Conservation (phyloP, 352 stramenopile species). For the Thraustotheca clavata region DNA sequence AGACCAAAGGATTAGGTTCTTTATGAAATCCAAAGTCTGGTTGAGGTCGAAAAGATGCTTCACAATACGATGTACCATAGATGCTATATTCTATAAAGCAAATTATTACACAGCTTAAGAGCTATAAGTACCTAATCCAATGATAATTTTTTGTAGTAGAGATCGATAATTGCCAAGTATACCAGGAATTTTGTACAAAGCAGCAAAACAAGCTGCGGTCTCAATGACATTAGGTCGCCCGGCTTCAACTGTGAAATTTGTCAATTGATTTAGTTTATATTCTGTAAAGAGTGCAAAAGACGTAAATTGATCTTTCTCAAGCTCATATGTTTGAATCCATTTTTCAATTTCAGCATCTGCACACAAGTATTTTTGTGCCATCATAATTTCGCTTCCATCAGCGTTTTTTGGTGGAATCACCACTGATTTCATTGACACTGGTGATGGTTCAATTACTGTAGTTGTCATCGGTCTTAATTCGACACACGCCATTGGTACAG, state of each 20-base stretch:
- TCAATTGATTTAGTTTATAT: conserved; percentile 69
- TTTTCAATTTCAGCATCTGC: conserved; percentile 29
- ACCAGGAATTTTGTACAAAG: conserved; percentile 66
- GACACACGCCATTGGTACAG: neutral
- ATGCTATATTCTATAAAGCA: conserved; percentile 7
- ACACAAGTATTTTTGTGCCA: conserved; percentile 12
- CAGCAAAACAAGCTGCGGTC: conserved; percentile 62
- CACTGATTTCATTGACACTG: conserved; percentile 9
- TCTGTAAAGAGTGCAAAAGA: conserved; percentile 74
- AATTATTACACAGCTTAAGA: neutral
- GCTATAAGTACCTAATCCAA: conserved; percentile 40
- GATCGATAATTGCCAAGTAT: conserved; percentile 62
- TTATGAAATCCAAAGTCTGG: neutral
- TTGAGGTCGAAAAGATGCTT: neutral
- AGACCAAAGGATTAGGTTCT: neutral
- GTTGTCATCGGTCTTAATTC: conserved; percentile 12
- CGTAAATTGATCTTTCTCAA: conserved; percentile 50
- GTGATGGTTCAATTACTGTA: neutral
- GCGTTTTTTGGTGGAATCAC: conserved; percentile 1
- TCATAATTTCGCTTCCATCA: neutral
- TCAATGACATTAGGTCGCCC: conserved; percentile 62
- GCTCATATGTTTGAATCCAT: conserved; percentile 66
- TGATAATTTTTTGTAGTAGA: conserved; percentile 56
- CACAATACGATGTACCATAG: conserved; percentile 7
- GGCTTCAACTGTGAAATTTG: conserved; percentile 34